Conservation (phyloP, 768 basidiomycete genomes). For the Leccinum incarnatum region DNA sequence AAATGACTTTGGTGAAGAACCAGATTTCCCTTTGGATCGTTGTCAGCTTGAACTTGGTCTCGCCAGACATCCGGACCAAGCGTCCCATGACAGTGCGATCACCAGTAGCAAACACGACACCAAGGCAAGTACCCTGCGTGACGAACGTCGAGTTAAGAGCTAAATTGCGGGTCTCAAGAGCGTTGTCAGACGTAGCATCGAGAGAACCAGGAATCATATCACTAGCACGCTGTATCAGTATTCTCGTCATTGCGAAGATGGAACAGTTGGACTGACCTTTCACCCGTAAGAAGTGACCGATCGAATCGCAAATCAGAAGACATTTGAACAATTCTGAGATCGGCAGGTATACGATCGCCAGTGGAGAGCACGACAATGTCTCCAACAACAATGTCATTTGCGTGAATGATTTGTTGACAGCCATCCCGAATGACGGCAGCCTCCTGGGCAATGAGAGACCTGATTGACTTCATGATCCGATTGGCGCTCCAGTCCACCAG, state of each 20-base stretch:
- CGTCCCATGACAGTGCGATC: slow-evolving; percentile 50
- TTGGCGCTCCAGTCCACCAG: slow-evolving; percentile 49
- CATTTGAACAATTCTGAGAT: slow-evolving; percentile 52
- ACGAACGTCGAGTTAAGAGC: slow-evolving; percentile 47
- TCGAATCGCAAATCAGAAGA: slow-evolving; percentile 53
- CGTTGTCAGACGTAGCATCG: slow-evolving; percentile 48
- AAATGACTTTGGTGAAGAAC: slow-evolving; percentile 55
- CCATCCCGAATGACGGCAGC: slow-evolving; percentile 54
- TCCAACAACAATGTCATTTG: slow-evolving; percentile 57
- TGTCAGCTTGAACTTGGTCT: slow-evolving; percentile 44
- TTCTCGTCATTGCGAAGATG: background rate
- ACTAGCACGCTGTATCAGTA: slow-evolving; percentile 16
- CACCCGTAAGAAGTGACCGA: slow-evolving; percentile 52
- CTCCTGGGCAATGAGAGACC: slow-evolving; percentile 56
- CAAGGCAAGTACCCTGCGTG: slow-evolving; percentile 40
- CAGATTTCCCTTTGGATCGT: slow-evolving; percentile 48
- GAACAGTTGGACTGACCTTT: slow-evolving; percentile 30
- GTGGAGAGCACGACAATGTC: slow-evolving; percentile 52
- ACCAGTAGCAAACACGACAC: slow-evolving; percentile 43
- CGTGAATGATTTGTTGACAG: slow-evolving; percentile 43
- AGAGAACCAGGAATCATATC: slow-evolving; percentile 45
- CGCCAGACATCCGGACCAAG: slow-evolving; percentile 51
- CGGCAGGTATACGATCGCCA: slow-evolving; percentile 59
- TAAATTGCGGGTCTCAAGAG: slow-evolving; percentile 46
- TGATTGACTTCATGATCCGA: slow-evolving; percentile 54